Evolutionary conservation across 345 rosid genomes (phyloP).

Genomic region (Gossypium anomalum): DNA sequence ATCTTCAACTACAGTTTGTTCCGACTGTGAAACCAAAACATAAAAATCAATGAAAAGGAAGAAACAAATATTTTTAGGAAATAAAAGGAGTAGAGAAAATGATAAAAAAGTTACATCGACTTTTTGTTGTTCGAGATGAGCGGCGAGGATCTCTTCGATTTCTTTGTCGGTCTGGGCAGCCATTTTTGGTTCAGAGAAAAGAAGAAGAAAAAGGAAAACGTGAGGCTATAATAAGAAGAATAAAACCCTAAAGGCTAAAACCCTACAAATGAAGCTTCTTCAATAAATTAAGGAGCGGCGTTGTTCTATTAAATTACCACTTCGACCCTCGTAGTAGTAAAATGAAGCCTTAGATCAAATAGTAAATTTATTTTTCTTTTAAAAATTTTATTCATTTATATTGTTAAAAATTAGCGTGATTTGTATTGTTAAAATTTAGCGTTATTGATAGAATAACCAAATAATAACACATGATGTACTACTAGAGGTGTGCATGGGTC

Average conservation of each 20-base stretch:
- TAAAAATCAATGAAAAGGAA: not conserved
- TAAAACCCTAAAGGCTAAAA: not conserved
- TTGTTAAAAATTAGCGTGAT: too few relatives aligned
- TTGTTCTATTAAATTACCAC: not conserved
- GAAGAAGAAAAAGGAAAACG: not conserved
- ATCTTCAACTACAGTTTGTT: slow-evolving; percentile 54
- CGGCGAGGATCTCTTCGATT: slow-evolving; percentile 60
- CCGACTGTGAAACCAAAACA: not conserved
- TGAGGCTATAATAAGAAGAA: not conserved
- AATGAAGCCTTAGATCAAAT: too few relatives aligned
- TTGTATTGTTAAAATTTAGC: too few relatives aligned
- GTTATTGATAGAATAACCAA: too few relatives aligned
- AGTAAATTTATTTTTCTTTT: too few relatives aligned
- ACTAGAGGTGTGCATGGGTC: too few relatives aligned
- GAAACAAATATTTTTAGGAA: not conserved
- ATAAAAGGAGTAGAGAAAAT: not conserved
- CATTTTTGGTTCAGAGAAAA: slow-evolving; percentile 33
- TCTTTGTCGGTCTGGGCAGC: slow-evolving; percentile 60
- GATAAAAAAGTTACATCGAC: slow-evolving; percentile 39
- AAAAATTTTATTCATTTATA: too few relatives aligned
- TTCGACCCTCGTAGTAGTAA: not conserved
- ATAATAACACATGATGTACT: rapidly evolving
- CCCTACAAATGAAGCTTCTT: not conserved
- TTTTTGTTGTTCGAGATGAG: slow-evolving; percentile 58
- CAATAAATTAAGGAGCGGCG: not conserved